A percentile compares a stretch with the other conserved stretches of the same genome.
Conservation (phyloP, 116 monocot genomes). For the Cymodocea nodosa region DNA sequence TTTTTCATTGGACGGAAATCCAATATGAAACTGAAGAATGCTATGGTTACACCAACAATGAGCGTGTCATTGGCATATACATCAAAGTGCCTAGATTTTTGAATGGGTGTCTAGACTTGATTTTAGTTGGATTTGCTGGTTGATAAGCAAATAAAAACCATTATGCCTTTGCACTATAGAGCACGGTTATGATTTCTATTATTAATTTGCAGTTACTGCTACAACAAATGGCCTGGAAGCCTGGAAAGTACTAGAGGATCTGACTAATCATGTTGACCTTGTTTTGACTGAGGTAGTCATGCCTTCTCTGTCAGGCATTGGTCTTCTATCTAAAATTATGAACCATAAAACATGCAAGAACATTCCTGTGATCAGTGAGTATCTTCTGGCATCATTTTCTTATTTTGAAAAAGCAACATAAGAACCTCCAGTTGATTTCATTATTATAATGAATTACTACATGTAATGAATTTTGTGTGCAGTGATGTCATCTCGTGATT, state of each 20-base stretch:
- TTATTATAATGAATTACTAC: slow-evolving; percentile 14
- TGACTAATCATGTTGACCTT: slow-evolving; percentile 61
- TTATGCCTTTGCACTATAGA: no score
- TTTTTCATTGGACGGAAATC: no score
- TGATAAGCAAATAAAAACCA: no score
- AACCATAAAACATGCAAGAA: slow-evolving; percentile 69
- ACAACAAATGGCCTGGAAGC: slow-evolving; percentile 76
- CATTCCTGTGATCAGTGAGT: slow-evolving; percentile 97
- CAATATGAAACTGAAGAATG: no score
- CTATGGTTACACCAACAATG: no score
- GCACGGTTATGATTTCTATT: slow-evolving; percentile 3
- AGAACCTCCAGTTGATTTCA: neutral
- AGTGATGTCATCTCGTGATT: slow-evolving; percentile 99
- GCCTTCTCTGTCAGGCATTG: slow-evolving; percentile 77
- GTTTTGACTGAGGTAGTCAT: slow-evolving; percentile 90
- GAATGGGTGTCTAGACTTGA: no score
- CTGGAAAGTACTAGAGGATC: slow-evolving; percentile 72
- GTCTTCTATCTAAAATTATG: slow-evolving; percentile 91
- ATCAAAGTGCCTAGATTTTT: no score
- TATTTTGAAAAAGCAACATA: neutral
- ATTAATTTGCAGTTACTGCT: slow-evolving; percentile 50
- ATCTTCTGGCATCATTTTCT: slow-evolving; percentile 3
- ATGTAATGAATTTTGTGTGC: slow-evolving; percentile 34
- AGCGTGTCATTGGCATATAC: no score
- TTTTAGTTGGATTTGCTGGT: no score